These are phyloP conservation scores for Trichophyton benhamiae DNA, from an alignment of 2,329 filamentous ascomycete genomes.

Conservation along the genomic window DNA sequence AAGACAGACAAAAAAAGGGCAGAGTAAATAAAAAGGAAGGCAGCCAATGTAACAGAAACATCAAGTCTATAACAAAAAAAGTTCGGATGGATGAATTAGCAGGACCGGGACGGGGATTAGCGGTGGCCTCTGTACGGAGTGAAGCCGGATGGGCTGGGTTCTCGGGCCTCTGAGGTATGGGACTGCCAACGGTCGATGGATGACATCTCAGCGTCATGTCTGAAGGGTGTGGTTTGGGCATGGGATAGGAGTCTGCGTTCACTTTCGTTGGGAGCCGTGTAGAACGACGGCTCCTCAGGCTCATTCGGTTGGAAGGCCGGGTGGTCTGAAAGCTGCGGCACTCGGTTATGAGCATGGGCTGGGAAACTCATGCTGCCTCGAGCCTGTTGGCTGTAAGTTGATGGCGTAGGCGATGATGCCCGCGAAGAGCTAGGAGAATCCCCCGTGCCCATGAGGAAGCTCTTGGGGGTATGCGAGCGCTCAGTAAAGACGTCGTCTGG, in stretches of 20 bases:
- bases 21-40: no score
- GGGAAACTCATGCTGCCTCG: constrained; percentile 12
- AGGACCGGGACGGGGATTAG: neutral
- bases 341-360: constrained; percentile 13
- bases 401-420: constrained; percentile 31
- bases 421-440: constrained; percentile 31
- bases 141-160: constrained; percentile 12
- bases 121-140: constrained; percentile 11
- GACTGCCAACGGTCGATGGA: constrained; percentile 26
- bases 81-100: neutral
- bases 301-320: constrained; percentile 27
- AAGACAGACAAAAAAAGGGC: neutral
- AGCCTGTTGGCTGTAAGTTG: constrained; percentile 7
- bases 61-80: neutral
- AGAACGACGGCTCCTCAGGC: constrained; percentile 19
- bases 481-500: constrained; percentile 36
- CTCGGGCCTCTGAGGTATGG: constrained; percentile 9
- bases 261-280: constrained; percentile 29
- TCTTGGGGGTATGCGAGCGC: constrained; percentile 33
- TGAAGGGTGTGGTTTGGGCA: constrained; percentile 18
- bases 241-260: constrained; percentile 28
- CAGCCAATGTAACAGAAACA: neutral
- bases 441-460: constrained; percentile 21
- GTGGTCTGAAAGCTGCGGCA: constrained; percentile 20
- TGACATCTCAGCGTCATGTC: constrained; percentile 11